Evolutionary conservation across 208 protist species (phyloP), one percentile per base, ranked within the genome.

Genomic region (Acanthamoeba quina): DNA sequence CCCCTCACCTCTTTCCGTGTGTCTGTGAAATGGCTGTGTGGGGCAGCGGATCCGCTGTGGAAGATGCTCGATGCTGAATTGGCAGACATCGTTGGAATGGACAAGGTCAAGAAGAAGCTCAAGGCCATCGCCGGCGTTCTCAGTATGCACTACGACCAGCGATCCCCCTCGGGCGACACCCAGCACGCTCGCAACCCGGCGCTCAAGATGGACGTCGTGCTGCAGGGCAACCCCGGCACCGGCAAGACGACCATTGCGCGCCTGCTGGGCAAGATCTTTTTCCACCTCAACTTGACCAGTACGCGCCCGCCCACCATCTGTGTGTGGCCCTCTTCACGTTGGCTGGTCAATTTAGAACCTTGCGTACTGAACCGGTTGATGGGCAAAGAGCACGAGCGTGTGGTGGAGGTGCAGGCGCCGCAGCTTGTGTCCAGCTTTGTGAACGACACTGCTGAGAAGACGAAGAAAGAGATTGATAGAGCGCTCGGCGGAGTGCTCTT

Each of bases 401-500:
- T 88, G n/a, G 49, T 58, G 29, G 86, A 92, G 49, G 86, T 92
- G 31, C 29, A 29, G 34, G 31, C 47, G 29, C 26, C n/a, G 86
- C 47, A 95, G 34, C 56, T 95, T n/a, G 66, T 94, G 17, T 56
- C 90, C n/a, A n/a, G 64, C 56, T 95, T 70, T 52, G 60, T 56
- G 29, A 34, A 49, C 31, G 92, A 93, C 19, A 74, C 94, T 13
- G 91, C 37, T 5, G 47, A 41, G 13, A 47, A 72, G 31, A 95
- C 94, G 3, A 44, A 94, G 47, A 70, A 29, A 17, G 80, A 85
- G 37, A 54, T 95, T 15, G 26, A 94, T n/a, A 26, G 7, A 31
- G 70, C 31, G 9, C 13, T 85, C n/a, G 91, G 91, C 68, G 52
- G 94, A 70, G 94, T 95, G 31, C 88, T 95, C 37, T 95, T 95